These are phyloP conservation scores for Thuja plicata DNA, from an alignment of 83 land plant species.

Conservation along the genomic window DNA sequence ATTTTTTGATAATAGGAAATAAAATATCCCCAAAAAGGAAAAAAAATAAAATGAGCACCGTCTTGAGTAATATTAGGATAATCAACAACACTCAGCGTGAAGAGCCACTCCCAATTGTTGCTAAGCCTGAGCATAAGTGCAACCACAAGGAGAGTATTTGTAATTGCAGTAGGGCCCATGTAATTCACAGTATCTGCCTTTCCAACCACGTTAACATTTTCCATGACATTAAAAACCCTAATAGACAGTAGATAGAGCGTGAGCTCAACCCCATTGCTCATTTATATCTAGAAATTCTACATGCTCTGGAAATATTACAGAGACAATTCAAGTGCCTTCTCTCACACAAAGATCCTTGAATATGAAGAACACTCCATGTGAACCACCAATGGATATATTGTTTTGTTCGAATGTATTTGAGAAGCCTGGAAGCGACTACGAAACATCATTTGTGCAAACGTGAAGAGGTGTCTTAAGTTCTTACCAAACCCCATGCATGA, in stretches of 20 bases:
- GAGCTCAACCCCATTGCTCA: slow-evolving; percentile 17
- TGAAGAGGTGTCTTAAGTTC: too few species aligned
- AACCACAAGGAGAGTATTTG: slow-evolving; percentile 58
- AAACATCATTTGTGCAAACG: too few species aligned
- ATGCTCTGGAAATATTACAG: too few species aligned
- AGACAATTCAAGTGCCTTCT: too few species aligned
- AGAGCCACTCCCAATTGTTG: slow-evolving; percentile 63
- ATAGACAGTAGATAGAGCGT: slow-evolving; percentile 8
- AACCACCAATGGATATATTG: too few species aligned
- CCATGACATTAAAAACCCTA: slow-evolving; percentile 1
- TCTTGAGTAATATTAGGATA: slow-evolving; percentile 77
- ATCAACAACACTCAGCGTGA: slow-evolving; percentile 49
- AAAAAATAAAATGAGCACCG: slow-evolving; percentile 30
- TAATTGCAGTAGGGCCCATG: slow-evolving; percentile 41
- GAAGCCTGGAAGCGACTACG: too few species aligned
- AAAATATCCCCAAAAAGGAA: not conserved
- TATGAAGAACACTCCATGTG: too few species aligned
- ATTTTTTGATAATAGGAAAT: not conserved
- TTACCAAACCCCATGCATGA: too few species aligned
- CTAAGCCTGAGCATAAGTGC: slow-evolving; percentile 38
- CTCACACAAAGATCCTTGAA: too few species aligned
- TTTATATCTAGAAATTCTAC: too few species aligned
- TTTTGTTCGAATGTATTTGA: too few species aligned
- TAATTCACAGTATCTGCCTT: slow-evolving; percentile 18
- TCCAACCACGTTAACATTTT: slow-evolving; percentile 28